Evolutionary conservation across 1,284 basidiomycete genomes (phyloP).

Genomic region (Pulchroboletus neoregius): DNA sequence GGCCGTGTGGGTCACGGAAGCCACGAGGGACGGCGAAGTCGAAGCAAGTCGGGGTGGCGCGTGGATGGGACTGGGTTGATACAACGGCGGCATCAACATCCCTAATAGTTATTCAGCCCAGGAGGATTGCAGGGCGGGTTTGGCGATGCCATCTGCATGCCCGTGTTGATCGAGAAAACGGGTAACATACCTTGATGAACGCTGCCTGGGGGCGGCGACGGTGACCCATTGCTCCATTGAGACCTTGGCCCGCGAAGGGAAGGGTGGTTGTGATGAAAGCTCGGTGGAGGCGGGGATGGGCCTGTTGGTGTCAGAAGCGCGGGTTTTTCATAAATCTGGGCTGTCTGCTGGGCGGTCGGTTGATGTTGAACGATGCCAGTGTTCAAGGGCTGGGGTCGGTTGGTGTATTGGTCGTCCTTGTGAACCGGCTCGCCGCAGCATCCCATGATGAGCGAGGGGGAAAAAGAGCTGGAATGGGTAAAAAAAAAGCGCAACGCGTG

Average conservation of each 20-base stretch:
- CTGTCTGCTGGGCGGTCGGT: slow-evolving; percentile 40
- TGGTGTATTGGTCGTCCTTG: slow-evolving; percentile 35
- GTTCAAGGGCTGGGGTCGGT: slow-evolving; percentile 25
- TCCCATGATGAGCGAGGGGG: slow-evolving; percentile 40
- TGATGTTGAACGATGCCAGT: slow-evolving; percentile 45
- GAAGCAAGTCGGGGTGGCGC: slow-evolving; percentile 29
- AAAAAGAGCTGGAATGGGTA: neutral
- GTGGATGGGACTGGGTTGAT: slow-evolving; percentile 38
- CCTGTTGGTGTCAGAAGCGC: slow-evolving; percentile 17
- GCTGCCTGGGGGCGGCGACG: slow-evolving; percentile 31
- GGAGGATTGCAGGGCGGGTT: slow-evolving; percentile 7
- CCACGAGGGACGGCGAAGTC: slow-evolving; percentile 20
- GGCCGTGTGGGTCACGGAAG: slow-evolving; percentile 1
- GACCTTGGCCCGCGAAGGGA: slow-evolving; percentile 15
- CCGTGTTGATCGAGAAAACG: neutral
- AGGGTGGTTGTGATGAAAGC: slow-evolving; percentile 26
- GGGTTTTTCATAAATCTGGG: slow-evolving; percentile 27
- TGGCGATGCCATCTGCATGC: slow-evolving; percentile 1
- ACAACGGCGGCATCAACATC: slow-evolving; percentile 13
- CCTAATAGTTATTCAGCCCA: neutral
- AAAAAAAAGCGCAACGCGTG: too few species aligned
- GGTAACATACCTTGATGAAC: slow-evolving; percentile 7
- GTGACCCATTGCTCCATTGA: slow-evolving; percentile 34
- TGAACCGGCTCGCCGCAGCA: slow-evolving; percentile 52
- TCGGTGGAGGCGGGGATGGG: slow-evolving; percentile 30